Conservation (phyloP, 192 early-diverging fungal genomes). For the Phlyctochytrium arcticum region DNA sequence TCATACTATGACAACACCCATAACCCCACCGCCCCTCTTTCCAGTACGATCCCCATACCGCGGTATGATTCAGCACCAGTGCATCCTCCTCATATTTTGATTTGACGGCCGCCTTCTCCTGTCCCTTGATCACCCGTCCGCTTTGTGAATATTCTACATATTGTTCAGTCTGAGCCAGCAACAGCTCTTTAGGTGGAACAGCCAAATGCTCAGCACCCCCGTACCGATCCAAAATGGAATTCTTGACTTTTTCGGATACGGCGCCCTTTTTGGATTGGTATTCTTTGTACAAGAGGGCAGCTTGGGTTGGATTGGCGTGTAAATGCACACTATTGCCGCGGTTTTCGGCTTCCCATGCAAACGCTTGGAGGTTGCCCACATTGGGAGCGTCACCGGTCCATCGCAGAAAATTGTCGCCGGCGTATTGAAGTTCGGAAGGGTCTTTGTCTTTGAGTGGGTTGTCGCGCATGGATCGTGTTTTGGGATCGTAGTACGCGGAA, state of each 20-base stretch:
- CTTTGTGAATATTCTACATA: constrained; percentile 97
- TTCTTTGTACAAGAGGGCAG: constrained; percentile 84
- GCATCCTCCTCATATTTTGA: constrained; percentile 91
- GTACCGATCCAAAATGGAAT: constrained; percentile 80
- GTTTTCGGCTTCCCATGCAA: constrained; percentile 86
- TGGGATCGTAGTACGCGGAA: constrained; percentile 98
- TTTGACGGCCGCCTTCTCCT: constrained; percentile 68
- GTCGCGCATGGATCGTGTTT: constrained; percentile 98
- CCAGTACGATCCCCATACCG: constrained; percentile 97
- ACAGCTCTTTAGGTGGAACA: constrained; percentile 80
- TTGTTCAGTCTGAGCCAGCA: constrained; percentile 86
- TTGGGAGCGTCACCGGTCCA: constrained; percentile 83
- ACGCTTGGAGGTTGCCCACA: constrained; percentile 79
- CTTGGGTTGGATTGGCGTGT: constrained; percentile 95
- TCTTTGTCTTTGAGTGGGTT: constrained; percentile 79
- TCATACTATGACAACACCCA: constrained; percentile 80
- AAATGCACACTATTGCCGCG: constrained; percentile 81
- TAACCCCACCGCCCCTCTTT: constrained; percentile 93
- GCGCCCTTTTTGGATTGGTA: constrained; percentile 78
- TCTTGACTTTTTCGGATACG: constrained; percentile 67
- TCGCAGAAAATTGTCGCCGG: constrained; percentile 92
- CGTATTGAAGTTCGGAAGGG: constrained; percentile 46
- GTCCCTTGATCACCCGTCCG: constrained; percentile 82
- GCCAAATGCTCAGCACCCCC: constrained; percentile 94
- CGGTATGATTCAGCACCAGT: constrained; percentile 75